Base-by-base conservation (phyloP, 805 yeast species). In the Cephaloascus fragrans region DNA sequence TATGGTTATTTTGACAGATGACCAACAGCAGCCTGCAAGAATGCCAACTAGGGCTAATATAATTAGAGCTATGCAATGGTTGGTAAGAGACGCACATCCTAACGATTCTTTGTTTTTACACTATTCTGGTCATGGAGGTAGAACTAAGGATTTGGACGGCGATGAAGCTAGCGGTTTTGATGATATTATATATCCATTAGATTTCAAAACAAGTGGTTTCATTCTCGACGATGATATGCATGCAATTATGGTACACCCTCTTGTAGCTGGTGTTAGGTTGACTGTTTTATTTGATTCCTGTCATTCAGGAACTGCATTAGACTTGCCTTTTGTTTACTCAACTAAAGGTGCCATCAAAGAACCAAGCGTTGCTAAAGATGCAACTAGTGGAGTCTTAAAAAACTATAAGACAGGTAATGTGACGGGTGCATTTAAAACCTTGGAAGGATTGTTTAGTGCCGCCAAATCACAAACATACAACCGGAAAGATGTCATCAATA, bases 341-440 rank as follows among this genome's bases (percentile, higher is more conserved):
- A 62, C 67, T 20, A 62, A 61, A 46, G 67, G 67, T n/a, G 51
- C 61, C 16, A 55, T 62, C 28, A 62, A 62, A 44, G 67, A 62
- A 39, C 67, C 67, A 2, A 61, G 55, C 44, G 46, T 60, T 35
- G 47, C 48, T 44, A 61, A 62, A 47, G 64, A 61, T 33, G 62
- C 63, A 8, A 67, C 67, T n/a, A 36, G 46, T 17, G 65, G 57
- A 29, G 63, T 62, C 3, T 43, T 62, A 26, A 46, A 55, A 41
- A 45, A 51, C 35, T 62, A 61, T 43, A 59, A 52, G 37, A 42
- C 48, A 12, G 66, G 71, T 14, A 57, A 65, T 41, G 47, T 64
- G 26, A 52, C 59, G 4, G 71, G 71, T 6, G 67, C 68, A 1
- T 41, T 65, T 34, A 50, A 58, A 15, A 56, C 69, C 2, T 47